phyloP scores from a whole-genome alignment of 2,329 filamentous ascomycete species.

The Madurella fahalii region DNA sequence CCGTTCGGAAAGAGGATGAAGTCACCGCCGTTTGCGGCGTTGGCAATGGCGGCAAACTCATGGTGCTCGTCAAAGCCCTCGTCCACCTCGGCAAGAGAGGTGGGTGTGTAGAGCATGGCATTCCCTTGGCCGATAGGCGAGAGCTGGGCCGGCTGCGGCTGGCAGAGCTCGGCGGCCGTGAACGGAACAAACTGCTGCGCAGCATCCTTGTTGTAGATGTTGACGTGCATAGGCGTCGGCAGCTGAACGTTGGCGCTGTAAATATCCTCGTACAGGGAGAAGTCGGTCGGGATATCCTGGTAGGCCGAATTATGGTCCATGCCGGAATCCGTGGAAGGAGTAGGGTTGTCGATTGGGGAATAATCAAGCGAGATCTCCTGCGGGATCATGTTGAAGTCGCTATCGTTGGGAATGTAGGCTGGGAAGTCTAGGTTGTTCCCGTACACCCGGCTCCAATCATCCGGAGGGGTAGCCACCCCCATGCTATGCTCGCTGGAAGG shows the following conservation, averaged over 20 bases:
- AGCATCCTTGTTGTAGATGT: conserved; percentile 44
- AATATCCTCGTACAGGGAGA: conserved; percentile 60
- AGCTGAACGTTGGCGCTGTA: conserved; percentile 57
- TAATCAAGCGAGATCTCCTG: conserved; percentile 41
- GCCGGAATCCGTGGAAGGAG: conserved; percentile 41
- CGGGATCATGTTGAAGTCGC: conserved; percentile 43
- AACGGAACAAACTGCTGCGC: conserved; percentile 41
- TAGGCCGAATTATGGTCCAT: conserved; percentile 53
- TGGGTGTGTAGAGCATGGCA: conserved; percentile 65
- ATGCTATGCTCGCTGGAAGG: conserved; percentile 57
- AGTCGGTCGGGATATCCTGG: conserved; percentile 56
- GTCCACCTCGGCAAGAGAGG: conserved; percentile 57
- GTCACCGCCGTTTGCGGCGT: conserved; percentile 44
- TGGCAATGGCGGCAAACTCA: conserved; percentile 34
- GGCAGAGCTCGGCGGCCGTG: conserved; percentile 36
- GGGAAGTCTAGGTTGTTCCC: conserved; percentile 44
- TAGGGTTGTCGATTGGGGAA: conserved; percentile 48
- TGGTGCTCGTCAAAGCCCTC: conserved; percentile 59
- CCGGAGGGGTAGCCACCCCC: conserved; percentile 53
- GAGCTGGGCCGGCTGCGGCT: conserved; percentile 49
- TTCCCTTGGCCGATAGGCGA: conserved; percentile 67
- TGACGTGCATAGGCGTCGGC: conserved; percentile 44
- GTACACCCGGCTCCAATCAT: conserved; percentile 40
- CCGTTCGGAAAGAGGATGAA: conserved; percentile 58
- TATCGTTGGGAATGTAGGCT: conserved; percentile 42